phyloP scores from a whole-genome alignment of 2,329 filamentous ascomycete genomes.

The Nemania abortiva region DNA sequence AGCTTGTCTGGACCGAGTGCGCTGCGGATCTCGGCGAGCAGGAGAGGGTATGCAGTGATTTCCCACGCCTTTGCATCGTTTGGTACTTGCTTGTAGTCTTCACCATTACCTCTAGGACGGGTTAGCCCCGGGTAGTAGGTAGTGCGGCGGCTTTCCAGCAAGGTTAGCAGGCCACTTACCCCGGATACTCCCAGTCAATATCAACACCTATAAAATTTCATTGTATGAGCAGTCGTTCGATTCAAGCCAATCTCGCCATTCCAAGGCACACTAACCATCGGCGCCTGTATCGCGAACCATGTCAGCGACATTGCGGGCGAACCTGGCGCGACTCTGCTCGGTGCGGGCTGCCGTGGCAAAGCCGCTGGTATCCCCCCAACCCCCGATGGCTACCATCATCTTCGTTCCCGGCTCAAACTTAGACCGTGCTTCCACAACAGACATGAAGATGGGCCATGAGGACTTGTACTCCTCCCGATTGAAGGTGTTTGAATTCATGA shows the following conservation, averaged over 20 bases:
- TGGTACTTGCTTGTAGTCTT: slow-evolving; percentile 73
- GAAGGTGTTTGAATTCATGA: slow-evolving; percentile 65
- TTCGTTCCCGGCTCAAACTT: slow-evolving; percentile 67
- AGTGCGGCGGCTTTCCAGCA: not conserved
- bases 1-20: slow-evolving; percentile 69
- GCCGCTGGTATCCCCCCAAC: slow-evolving; percentile 72
- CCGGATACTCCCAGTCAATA: slow-evolving; percentile 73
- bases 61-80: slow-evolving; percentile 71
- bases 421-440: slow-evolving; percentile 62
- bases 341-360: slow-evolving; percentile 65
- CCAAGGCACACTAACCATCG: slow-evolving; percentile 60
- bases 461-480: slow-evolving; percentile 56
- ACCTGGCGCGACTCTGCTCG: slow-evolving; percentile 60
- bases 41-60: slow-evolving; percentile 70
- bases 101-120: slow-evolving; percentile 69
- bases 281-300: slow-evolving; percentile 67
- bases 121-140: slow-evolving; percentile 30
- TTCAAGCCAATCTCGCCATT: not conserved
- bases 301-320: slow-evolving; percentile 68
- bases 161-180: slow-evolving; percentile 36
- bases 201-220: slow-evolving; percentile 61
- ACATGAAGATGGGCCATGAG: slow-evolving; percentile 65
- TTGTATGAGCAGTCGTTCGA: not conserved
- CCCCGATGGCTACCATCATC: slow-evolving; percentile 73
- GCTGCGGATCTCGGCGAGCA: slow-evolving; percentile 69